Base-by-base conservation (phyloP, 176 grass and related monocot genomes). In the Ensete ventricosum region DNA sequence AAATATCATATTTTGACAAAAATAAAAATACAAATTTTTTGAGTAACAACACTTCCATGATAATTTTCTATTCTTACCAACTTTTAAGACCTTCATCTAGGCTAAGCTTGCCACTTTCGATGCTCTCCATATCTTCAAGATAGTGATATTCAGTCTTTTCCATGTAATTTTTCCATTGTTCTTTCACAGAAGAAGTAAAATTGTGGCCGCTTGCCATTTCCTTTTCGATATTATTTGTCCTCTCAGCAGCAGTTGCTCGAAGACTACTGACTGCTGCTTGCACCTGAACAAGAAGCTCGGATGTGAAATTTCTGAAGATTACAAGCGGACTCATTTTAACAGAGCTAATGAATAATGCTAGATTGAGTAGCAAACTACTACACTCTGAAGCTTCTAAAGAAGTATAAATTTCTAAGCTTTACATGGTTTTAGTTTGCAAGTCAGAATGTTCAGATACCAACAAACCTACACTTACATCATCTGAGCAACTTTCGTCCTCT, bases 131-230 rank as follows among this genome's bases (percentile, higher is more conserved):
- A 83, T 99, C 88, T 83, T 94, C 91, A 25, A 87, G 81, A 79
- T 89, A 99, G 77, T 94, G 88, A 64, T 84, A 80, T 88, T 99
- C 91, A 10, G 88, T 89, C 75, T 89, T 84, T 82, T 95, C 84
- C 91, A 95, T 91, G 76, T 99, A 94, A 80, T 85, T 75, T 60
- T 79, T 83, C 96, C 96, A 99, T 63, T 91, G 90, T 64, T 87
- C 73, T 77, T 75, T 81, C 24, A 85, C 88, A 0, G 88, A 85
- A 34, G 82, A 95, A 59, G 88, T 94, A 6, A 94, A 88, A 53
- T 75, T 84, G 62, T 84, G 84, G 50, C 91, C 88, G 0, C 73
- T 86, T 11, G 77, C 87, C 79, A 99, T 91, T 95, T 99, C 96
- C 21, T 83, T 79, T 58, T 95, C 82, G 9, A 99, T 71, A 74